Conservation (phyloP, 2,329 filamentous ascomycete genomes). For the Orbilia brochopaga region DNA sequence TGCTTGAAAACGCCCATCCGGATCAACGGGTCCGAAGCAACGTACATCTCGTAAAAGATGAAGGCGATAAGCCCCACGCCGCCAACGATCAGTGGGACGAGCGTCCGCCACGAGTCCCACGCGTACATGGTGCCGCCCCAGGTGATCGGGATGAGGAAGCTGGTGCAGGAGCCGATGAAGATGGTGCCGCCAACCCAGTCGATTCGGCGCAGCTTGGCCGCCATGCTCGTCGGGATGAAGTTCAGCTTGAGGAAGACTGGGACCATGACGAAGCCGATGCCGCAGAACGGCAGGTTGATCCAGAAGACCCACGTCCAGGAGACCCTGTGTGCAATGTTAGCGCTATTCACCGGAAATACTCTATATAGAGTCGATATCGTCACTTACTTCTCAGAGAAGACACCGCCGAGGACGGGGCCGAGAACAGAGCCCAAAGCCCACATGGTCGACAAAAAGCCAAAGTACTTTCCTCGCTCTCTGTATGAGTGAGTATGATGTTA, state of each 20-base stretch:
- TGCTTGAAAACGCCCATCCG: constrained; percentile 61
- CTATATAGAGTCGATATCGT: background rate
- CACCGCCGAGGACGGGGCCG: constrained; percentile 64
- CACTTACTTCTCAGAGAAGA: constrained; percentile 61
- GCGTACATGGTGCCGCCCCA: constrained; percentile 71
- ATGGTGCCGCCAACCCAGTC: constrained; percentile 70
- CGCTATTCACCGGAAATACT: background rate
- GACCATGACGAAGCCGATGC: constrained; percentile 61
- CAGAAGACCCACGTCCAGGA: constrained; percentile 71
- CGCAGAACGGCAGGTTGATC: constrained; percentile 68
- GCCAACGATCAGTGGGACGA: constrained; percentile 68
- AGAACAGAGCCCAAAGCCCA: constrained; percentile 66
- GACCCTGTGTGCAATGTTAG: constrained; percentile 52
- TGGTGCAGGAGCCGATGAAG: constrained; percentile 67
- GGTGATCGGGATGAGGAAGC: constrained; percentile 68
- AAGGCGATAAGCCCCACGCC: constrained; percentile 63
- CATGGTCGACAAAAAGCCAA: constrained; percentile 59
- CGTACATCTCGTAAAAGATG: constrained; percentile 64
- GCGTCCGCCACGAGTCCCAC: constrained; percentile 68
- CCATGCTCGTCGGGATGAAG: constrained; percentile 61
- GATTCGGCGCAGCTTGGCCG: constrained; percentile 63
- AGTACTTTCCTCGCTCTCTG: constrained; percentile 60
- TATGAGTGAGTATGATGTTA: constrained; percentile 10
- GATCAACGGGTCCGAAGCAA: constrained; percentile 63
- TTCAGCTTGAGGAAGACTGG: constrained; percentile 65